Conservation (phyloP, 2,329 filamentous ascomycete species). For the Lachnellula arida region DNA sequence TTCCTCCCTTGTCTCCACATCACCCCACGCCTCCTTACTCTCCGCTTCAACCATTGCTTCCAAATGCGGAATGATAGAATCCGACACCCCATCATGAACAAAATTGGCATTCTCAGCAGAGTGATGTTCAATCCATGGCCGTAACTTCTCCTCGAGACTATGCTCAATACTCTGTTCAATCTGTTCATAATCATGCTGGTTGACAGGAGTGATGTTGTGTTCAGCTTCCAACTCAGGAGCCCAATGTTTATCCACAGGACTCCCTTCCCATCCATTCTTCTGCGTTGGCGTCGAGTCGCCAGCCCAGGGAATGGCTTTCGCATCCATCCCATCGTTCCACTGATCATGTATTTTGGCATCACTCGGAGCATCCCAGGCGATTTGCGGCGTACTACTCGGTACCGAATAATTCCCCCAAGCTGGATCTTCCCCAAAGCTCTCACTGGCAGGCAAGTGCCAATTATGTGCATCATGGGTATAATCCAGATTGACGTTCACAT, state of each 20-base stretch:
- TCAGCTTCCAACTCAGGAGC: background rate
- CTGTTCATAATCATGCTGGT: background rate
- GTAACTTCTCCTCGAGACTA: constrained; percentile 13
- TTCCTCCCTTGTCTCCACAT: background rate
- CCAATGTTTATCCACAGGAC: background rate
- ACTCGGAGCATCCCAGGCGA: constrained; percentile 7
- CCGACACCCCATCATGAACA: background rate
- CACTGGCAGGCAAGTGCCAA: constrained; percentile 11
- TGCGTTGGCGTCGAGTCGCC: constrained; percentile 1
- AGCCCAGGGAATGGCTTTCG: constrained; percentile 3
- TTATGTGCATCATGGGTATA: constrained; percentile 4
- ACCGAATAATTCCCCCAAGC: constrained; percentile 17
- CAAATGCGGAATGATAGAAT: background rate
- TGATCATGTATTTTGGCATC: constrained; percentile 4
- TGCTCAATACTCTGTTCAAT: constrained; percentile 8
- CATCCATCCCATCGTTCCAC: constrained; percentile 9
- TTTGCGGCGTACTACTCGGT: constrained; percentile 9
- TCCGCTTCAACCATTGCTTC: background rate
- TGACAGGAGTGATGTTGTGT: background rate
- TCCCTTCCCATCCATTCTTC: background rate
- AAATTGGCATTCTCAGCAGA: background rate
- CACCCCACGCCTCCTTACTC: background rate
- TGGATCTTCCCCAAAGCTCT: background rate
- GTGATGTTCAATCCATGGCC: constrained; percentile 14
- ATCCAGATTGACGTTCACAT: constrained; percentile 6